phyloP scores from a whole-genome alignment of 148 eudicot species.

The Rhododendron ferrugineum region DNA sequence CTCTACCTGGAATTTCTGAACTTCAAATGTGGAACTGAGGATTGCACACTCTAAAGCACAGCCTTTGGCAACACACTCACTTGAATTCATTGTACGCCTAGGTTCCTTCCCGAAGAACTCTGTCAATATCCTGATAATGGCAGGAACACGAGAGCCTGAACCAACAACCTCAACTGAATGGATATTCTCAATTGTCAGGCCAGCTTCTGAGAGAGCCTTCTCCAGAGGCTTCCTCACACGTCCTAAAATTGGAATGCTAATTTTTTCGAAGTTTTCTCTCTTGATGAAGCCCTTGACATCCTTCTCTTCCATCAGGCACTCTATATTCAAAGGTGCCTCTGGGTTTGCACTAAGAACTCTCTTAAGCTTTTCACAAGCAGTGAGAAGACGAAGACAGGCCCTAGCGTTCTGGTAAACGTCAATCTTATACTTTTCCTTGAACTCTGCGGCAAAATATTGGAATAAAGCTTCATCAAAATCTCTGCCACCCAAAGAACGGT shows the following conservation, averaged over 20 bases:
- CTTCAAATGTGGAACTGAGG: constrained; percentile 85
- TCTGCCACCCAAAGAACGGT: constrained; percentile 74
- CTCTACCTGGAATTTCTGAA: constrained; percentile 81
- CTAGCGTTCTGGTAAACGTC: constrained; percentile 82
- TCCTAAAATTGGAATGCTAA: constrained; percentile 76
- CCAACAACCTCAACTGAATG: constrained; percentile 92
- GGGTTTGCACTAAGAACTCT: constrained; percentile 96
- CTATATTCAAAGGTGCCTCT: constrained; percentile 90
- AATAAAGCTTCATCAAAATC: constrained; percentile 87
- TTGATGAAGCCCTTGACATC: constrained; percentile 79
- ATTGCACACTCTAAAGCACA: constrained; percentile 88
- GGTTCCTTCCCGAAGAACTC: constrained; percentile 95
- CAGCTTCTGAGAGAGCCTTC: constrained; percentile 86
- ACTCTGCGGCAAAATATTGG: constrained; percentile 79
- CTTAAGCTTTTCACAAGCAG: constrained; percentile 80
- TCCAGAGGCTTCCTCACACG: constrained; percentile 88
- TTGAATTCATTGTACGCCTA: constrained; percentile 92
- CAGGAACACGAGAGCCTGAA: constrained; percentile 91
- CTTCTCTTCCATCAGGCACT: constrained; percentile 94
- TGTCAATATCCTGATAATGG: constrained; percentile 66
- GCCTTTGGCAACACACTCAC: constrained; percentile 95
- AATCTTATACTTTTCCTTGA: constrained; percentile 75
- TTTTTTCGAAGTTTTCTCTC: constrained; percentile 82
- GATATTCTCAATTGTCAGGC: constrained; percentile 55
- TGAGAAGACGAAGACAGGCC: constrained; percentile 83